Evolutionary conservation across 257 asterid species (phyloP), one percentile per base, ranked within the genome.

Genomic region (Capsicum rhomboideum): DNA sequence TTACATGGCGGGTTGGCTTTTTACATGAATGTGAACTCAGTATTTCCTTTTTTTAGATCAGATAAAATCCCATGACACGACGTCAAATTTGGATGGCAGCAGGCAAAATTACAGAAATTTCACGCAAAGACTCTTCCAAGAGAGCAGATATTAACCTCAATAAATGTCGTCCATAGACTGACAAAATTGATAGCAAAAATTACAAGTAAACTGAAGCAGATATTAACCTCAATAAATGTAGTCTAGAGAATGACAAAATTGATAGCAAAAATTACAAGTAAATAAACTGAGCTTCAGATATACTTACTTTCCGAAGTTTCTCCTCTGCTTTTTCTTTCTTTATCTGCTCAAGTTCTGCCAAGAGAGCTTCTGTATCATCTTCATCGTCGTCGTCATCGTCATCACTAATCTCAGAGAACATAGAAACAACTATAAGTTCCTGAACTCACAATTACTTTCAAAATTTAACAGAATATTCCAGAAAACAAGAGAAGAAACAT

Each of bases 271-370:
- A 4, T 74, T 44, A 44, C 2, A 74, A 74, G 59, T 74, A 74
- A 74, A 74, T 59, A 26, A 23, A 61, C 37, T 74, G 59, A 23
- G 61, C 49, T 46, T 68, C 55, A 17, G 5, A 17, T 49, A 0
- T 26, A 75, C 95, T 93, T 89, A 97, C 99, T 84, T 93, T 94
- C 6, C 92, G 89, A 64, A 93, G 91, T 86, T 92, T 93, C 87
- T 92, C 98, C 88, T 97, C 99, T 28, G 98, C 94, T 78, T 92
- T 95, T 87, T 97, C 99, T 88, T 91, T 97, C 91, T 91, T 97
- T 85, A 97, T 82, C 68, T 93, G 98, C 83, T 93, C 98, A 84
- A 97, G 98, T 86, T 94, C 99, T 49, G 96, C 97, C 90, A 97
- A 52, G 78, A 97, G 98, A 85, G 98, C 97, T 89, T 95, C 99